Conservation (phyloP, 345 rosid species). For the Eucalyptus erythrocorys region DNA sequence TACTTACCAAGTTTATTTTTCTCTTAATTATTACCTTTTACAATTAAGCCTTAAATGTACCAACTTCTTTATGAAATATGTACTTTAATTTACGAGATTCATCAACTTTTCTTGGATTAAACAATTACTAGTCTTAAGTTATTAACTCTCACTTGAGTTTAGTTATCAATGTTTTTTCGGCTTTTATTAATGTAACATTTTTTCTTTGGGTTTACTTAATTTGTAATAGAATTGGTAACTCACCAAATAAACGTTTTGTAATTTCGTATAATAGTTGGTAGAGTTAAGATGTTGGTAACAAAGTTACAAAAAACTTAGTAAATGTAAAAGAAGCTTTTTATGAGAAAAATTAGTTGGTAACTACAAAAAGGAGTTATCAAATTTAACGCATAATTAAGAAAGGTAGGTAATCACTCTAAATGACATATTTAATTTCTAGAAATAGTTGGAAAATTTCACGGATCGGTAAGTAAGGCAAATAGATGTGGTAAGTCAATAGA, state of each 20-base stretch:
- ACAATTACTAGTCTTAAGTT: not conserved
- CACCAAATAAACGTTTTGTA: not conserved
- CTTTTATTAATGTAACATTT: not conserved
- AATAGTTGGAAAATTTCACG: not conserved
- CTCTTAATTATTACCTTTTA: not conserved
- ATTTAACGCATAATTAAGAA: not conserved
- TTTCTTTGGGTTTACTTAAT: not conserved
- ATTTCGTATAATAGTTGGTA: not conserved
- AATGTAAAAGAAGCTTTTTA: not conserved
- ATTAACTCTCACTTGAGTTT: not conserved
- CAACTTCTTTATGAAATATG: not conserved
- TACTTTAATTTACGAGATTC: not conserved
- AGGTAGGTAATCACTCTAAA: not conserved
- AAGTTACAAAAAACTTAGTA: not conserved
- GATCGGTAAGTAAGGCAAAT: not conserved
- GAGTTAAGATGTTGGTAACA: not conserved
- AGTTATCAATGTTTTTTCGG: not conserved
- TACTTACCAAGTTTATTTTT: not conserved
- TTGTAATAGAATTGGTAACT: not conserved
- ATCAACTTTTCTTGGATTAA: not conserved
- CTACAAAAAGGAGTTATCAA: not conserved
- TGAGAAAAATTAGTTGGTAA: not conserved
- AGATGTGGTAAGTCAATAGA: not conserved
- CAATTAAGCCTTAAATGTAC: not conserved
- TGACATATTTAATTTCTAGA: not conserved